These are phyloP conservation scores for Brassica incana DNA, from an alignment of 345 rosid species.

Conservation along the genomic window DNA sequence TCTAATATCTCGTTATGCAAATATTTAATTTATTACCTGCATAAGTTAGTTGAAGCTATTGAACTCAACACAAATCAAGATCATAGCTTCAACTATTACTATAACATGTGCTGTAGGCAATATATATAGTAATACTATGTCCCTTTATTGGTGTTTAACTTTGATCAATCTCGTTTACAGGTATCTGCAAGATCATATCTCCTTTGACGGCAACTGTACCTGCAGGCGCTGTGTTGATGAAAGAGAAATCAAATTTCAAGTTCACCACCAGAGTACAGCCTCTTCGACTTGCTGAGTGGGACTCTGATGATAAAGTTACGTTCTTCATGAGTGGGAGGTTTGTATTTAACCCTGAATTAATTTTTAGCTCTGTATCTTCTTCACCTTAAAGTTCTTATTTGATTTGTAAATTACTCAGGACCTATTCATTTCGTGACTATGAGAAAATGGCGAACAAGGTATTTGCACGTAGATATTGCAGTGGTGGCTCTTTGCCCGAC, in stretches of 20 bases:
- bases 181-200: slow-evolving; percentile 92
- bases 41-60: not conserved
- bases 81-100: too few relatives aligned
- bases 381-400: slow-evolving; percentile 9
- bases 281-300: slow-evolving; percentile 98
- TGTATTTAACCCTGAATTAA: slow-evolving; percentile 27
- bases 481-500: slow-evolving; percentile 88
- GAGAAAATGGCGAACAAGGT: slow-evolving; percentile 99
- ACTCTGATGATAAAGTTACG: slow-evolving; percentile 83
- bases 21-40: slow-evolving; percentile 3
- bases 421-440: slow-evolving; percentile 87
- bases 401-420: slow-evolving; percentile 61
- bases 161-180: slow-evolving; percentile 38
- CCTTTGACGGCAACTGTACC: slow-evolving; percentile 88
- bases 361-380: slow-evolving; percentile 11
- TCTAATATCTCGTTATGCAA: not conserved
- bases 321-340: slow-evolving; percentile 99
- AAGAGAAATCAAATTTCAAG: slow-evolving; percentile 86
- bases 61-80: too few relatives aligned
- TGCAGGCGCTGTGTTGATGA: slow-evolving; percentile 88
- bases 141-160: not conserved
- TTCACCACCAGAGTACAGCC: slow-evolving; percentile 99
- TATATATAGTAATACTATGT: not conserved
- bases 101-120: not conserved
- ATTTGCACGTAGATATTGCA: slow-evolving; percentile 89